Conservation (phyloP, 495 filamentous ascomycete species). For the Neurospora sp. region DNA sequence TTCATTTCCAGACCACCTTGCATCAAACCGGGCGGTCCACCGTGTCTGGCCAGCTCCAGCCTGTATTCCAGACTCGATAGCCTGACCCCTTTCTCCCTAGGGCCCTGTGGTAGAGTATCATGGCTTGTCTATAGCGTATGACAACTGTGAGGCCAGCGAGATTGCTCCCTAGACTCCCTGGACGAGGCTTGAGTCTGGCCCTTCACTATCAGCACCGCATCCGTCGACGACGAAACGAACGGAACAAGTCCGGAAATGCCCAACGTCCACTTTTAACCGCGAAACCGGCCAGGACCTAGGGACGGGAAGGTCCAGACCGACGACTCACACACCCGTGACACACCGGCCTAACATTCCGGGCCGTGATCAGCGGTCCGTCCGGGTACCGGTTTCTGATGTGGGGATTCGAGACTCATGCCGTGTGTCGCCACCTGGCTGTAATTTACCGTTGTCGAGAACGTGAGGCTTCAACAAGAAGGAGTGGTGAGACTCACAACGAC, state of each 20-base stretch:
- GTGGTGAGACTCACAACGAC: background rate
- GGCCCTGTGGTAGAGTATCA: background rate
- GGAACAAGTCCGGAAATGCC: background rate
- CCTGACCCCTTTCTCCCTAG: background rate
- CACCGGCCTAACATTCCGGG: background rate
- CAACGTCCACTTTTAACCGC: background rate
- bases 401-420: background rate
- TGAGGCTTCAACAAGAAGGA: background rate
- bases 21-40: background rate
- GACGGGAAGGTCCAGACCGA: background rate
- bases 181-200: background rate
- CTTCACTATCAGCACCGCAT: background rate
- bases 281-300: background rate
- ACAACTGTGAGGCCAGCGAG: background rate
- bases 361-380: background rate
- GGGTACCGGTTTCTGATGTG: background rate
- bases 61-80: background rate
- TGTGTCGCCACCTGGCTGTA: background rate
- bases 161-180: background rate
- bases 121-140: background rate
- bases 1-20: background rate
- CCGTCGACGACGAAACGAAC: background rate
- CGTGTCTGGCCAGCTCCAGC: background rate
- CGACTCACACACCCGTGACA: background rate
- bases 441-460: background rate